Evolutionary conservation across 768 basidiomycete species (phyloP).

Genomic region (Lanmaoa pseudosensibilis): DNA sequence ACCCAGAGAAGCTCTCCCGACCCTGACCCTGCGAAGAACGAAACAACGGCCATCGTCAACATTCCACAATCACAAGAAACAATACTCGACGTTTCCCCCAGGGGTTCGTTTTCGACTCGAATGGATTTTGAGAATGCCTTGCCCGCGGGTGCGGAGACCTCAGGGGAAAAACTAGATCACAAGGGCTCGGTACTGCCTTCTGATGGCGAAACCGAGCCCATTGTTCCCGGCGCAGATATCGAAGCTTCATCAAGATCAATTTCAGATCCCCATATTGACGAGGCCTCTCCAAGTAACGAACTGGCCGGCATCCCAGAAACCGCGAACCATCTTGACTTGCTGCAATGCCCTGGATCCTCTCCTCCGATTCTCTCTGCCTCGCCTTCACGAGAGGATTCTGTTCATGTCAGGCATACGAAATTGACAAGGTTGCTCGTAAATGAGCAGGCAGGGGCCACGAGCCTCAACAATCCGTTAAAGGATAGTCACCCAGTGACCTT

Average conservation of each 20-base stretch:
- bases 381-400: neutral
- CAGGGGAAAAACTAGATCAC: neutral
- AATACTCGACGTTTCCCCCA: neutral
- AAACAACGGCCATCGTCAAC: neutral
- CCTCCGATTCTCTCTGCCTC: neutral
- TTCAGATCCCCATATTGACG: neutral
- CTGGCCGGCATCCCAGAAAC: neutral
- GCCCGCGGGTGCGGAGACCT: neutral
- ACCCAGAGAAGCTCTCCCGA: neutral
- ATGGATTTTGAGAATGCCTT: neutral
- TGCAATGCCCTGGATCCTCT: neutral
- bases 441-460: neutral
- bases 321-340: neutral
- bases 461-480: neutral
- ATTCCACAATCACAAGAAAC: slow-evolving; percentile 7
- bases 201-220: neutral
- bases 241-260: neutral
- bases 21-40: neutral
- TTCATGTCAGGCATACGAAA: neutral
- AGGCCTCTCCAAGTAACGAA: neutral
- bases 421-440: neutral
- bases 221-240: neutral
- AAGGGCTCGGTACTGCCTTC: neutral
- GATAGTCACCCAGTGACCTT: neutral
- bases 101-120: neutral